A percentile compares a stretch with the other conserved stretches of the same genome.
Conservation (phyloP, 1,284 basidiomycete genomes). For the Naganishia cerealis region DNA sequence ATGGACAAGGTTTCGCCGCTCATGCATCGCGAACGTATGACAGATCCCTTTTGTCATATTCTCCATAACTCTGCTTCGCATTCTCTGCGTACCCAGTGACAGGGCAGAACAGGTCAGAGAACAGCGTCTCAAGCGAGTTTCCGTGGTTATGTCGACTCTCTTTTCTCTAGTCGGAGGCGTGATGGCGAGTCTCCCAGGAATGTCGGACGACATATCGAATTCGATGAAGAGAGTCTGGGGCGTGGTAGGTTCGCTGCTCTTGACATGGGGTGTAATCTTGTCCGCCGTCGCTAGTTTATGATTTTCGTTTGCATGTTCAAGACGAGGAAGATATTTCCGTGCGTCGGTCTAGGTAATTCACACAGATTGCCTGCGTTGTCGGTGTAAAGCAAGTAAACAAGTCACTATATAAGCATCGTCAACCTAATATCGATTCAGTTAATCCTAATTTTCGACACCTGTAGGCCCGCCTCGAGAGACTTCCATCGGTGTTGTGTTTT, state of each 20-base stretch:
- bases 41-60: neutral
- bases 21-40: neutral
- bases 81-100: too few relatives aligned
- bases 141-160: neutral
- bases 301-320: neutral
- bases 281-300: neutral
- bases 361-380: too few relatives aligned
- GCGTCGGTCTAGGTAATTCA: too few relatives aligned
- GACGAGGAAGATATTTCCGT: neutral
- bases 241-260: neutral
- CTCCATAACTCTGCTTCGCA: neutral
- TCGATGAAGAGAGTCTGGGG: neutral
- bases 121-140: too few relatives aligned
- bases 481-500: too few relatives aligned
- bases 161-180: neutral
- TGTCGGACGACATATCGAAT: neutral
- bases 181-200: neutral
- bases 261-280: neutral
- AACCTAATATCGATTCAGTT: too few relatives aligned
- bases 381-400: too few relatives aligned
- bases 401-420: too few relatives aligned
- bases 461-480: too few relatives aligned
- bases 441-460: too few relatives aligned
- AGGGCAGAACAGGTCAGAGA: too few relatives aligned
- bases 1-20: neutral